A percentile compares a stretch with the other conserved stretches of the same genome.
Conservation (phyloP, 2,329 filamentous ascomycete species). For the Penicillium corylophilum region DNA sequence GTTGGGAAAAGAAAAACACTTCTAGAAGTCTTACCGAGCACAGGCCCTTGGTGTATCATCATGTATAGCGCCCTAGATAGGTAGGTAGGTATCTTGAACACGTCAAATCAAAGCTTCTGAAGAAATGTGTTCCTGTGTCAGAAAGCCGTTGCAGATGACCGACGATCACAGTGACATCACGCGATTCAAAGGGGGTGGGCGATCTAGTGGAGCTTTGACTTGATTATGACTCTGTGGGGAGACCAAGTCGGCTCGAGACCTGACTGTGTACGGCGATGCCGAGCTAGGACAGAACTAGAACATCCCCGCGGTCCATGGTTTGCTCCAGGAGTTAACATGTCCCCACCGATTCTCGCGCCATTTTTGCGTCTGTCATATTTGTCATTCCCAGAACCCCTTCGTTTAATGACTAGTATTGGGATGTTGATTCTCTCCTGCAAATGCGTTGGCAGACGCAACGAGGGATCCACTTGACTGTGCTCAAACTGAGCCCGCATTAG, state of each 20-base stretch:
- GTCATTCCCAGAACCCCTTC: background rate
- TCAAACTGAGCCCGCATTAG: slow-evolving; percentile 25
- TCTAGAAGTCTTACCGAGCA: background rate
- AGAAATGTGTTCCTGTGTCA: slow-evolving; percentile 11
- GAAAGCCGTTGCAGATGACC: slow-evolving; percentile 21
- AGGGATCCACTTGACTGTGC: slow-evolving; percentile 14
- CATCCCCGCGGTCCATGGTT: slow-evolving; percentile 9
- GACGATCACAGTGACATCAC: slow-evolving; percentile 14
- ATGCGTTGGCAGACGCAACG: slow-evolving; percentile 23
- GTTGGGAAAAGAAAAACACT: background rate
- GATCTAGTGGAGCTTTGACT: slow-evolving; percentile 2
- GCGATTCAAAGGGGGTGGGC: background rate
- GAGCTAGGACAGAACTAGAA: background rate
- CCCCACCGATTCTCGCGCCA: background rate
- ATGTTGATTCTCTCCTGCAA: slow-evolving; percentile 5
- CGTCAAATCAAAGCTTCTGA: slow-evolving; percentile 4
- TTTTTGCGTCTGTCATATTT: background rate
- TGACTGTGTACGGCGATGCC: background rate
- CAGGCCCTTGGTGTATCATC: no score
- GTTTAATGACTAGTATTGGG: background rate
- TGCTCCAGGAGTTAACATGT: slow-evolving; percentile 5
- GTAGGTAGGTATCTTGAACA: background rate
- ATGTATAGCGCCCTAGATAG: no score
- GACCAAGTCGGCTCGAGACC: background rate
- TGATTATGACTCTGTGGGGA: slow-evolving; percentile 4